phyloP scores from a whole-genome alignment of 1,284 basidiomycete genomes.

The Boletus smithii region DNA sequence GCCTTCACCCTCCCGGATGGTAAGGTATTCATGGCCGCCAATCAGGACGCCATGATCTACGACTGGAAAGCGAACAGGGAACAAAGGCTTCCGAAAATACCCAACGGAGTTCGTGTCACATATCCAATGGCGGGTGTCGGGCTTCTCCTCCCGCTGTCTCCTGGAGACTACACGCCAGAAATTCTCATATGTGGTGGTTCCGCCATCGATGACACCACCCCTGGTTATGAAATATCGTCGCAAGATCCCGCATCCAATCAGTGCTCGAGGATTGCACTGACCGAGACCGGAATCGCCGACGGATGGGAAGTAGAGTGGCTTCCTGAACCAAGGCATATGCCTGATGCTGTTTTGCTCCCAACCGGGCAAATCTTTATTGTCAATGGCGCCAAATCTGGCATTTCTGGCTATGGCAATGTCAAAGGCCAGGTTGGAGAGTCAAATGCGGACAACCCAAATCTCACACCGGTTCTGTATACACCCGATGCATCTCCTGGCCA shows the following conservation, averaged over 20 bases:
- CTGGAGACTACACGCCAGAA: conserved; percentile 65
- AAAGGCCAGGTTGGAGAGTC: conserved; percentile 64
- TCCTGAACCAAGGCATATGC: conserved; percentile 74
- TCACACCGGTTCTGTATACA: conserved; percentile 73
- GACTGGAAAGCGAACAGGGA: conserved; percentile 69
- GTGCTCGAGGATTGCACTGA: conserved; percentile 68
- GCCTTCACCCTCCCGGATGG: conserved; percentile 73
- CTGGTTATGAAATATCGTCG: conserved; percentile 62
- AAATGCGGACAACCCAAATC: conserved; percentile 77
- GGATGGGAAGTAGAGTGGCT: conserved; percentile 78
- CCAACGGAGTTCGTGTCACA: conserved; percentile 77
- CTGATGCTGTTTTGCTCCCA: conserved; percentile 78
- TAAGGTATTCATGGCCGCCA: conserved; percentile 75
- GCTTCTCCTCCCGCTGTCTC: conserved; percentile 66
- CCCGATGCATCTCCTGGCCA: conserved; percentile 56
- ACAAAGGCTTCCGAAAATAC: conserved; percentile 61
- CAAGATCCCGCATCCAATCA: conserved; percentile 69
- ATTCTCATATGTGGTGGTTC: conserved; percentile 80
- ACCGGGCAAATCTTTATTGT: conserved; percentile 74
- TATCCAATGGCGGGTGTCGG: conserved; percentile 79
- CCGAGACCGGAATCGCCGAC: conserved; percentile 56
- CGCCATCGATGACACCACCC: conserved; percentile 56
- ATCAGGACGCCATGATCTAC: conserved; percentile 77
- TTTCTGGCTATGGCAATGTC: conserved; percentile 85
- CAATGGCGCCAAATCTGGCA: conserved; percentile 72